Evolutionary conservation across 2,329 filamentous ascomycete species (phyloP).

Genomic region (Pseudopithomyces maydicus): DNA sequence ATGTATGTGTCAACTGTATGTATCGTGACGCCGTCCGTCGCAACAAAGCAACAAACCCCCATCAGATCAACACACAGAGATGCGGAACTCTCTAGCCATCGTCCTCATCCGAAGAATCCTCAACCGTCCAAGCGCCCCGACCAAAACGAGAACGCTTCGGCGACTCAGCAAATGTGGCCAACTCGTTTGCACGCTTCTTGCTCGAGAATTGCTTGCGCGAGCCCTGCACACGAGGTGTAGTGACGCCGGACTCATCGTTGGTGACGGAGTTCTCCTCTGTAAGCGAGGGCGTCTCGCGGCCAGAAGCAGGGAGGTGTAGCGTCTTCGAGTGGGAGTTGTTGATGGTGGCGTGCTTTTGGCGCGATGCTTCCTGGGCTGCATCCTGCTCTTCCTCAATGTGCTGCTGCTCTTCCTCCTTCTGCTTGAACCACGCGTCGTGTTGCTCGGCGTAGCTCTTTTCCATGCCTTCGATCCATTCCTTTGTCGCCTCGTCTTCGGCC

Average conservation of each 20-base stretch:
- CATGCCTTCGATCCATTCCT: conserved; percentile 28
- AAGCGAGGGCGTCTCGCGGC: not conserved
- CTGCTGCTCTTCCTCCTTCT: conserved; percentile 21
- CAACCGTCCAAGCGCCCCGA: not conserved
- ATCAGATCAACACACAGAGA: too few relatives aligned
- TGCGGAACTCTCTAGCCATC: not conserved
- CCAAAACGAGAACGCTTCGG: not conserved
- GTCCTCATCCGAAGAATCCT: not conserved
- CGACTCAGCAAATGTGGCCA: not conserved
- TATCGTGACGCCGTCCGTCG: too few relatives aligned
- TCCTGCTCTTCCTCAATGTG: conserved; percentile 19
- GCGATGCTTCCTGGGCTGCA: not conserved
- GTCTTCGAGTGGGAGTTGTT: not conserved
- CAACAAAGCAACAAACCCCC: too few relatives aligned
- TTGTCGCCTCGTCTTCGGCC: conserved; percentile 23
- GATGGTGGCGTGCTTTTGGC: too few relatives aligned
- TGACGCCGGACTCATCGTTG: not conserved
- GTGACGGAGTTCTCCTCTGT: conserved; percentile 1
- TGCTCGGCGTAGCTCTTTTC: conserved; percentile 30
- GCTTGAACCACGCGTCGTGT: conserved; percentile 25
- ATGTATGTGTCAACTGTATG: too few relatives aligned
- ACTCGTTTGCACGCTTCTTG: not conserved
- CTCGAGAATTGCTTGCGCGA: not conserved
- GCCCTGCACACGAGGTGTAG: not conserved
- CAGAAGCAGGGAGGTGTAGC: not conserved